Base-by-base conservation (phyloP, 768 basidiomycete species). In the Chlorophyllum brunneum region DNA sequence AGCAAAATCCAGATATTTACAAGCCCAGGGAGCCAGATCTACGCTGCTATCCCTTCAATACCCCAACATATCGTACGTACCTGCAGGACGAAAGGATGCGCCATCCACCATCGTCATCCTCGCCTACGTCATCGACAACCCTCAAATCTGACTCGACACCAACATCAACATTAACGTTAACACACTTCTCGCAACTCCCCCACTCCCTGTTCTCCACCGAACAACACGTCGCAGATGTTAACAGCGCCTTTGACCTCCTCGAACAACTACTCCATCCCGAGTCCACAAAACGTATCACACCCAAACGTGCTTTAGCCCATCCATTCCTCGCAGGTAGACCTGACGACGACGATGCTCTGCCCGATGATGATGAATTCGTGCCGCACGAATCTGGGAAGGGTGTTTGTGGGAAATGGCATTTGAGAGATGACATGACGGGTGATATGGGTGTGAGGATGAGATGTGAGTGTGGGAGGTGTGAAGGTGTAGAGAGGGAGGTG, bases 181-280 rank as follows among this genome's bases (percentile, higher is more conserved):
- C 59, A 3, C 56, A 23, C 11, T 22, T 20, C 30, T 24, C 22
- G 5, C 31, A 24, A 48, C 48, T 51, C 42, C 16, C 34, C 23
- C 51, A 51, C 16, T 24, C 41, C 13, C 49, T 48, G 7, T 37
- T 37, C 8, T 43, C 57, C 20, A 37, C 53, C 18, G 65, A 70
- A 18, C 70, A 73, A 11, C 80, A 86, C 55, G 69, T 69, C 33
- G 65, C 65, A 15, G 82, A 86, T 29, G 69, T 95, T 43, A 82
- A 80, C 50, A 58, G 71, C 24, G 92, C 87, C 1, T 75, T 98
- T 37, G 84, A 87, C 60, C 76, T 99, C 10, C 77, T 94, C 30
- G 83, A 85, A 54, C 68, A 74, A 46, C 68, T 92, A 16, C 75
- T 99, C 63, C 76, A 88, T 34, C 82, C 89, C 1, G 91, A 94